Base-by-base conservation (phyloP, 129 eudicot species). In the Arctium lappa region DNA sequence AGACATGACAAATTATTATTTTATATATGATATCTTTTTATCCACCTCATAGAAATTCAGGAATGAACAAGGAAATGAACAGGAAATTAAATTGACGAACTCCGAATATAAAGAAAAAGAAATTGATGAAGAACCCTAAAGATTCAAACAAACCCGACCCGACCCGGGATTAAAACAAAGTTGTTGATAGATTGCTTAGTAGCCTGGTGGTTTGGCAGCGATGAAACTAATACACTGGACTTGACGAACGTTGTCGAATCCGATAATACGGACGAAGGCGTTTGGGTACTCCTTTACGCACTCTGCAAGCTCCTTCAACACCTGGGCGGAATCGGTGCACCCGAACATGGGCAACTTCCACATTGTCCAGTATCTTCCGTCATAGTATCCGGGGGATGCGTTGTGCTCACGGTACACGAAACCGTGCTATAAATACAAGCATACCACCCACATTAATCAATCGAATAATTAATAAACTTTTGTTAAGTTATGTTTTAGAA, bases 261-360 rank as follows among this genome's bases (percentile, higher is more conserved):
- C 94, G 73, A 92, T 88, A 83, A 92, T 80, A 39, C 97, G 88
- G 86, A 88, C 60, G 82, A 70, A 89, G 42, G 94, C 83, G 0
- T 79, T 2, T 0, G 97, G 97, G 92, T 90, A 92, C 50, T 81
- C 90, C 80, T 84, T 88, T 79, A 72, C 73, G 85, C 86, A 79
- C 53, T 92, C 94, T 2, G 34, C 75, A 5, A 90, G 8, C 79
- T 92, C 94, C 66, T 63, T 46, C 68, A 88, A 15, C 81, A 92
- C 94, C 74, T 92, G 92, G 4, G 87, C 32, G 0, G 97, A 63
- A 74, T 92, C 97, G 0, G 89, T 90, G 91, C 94, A 90, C 8
- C 97, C 97, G 76, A 86, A 92, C 97, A 92, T 92, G 36, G 97
- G 97, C 86, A 92, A 82, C 90, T 88, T 92, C 97, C 97, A 92